Base-by-base conservation (phyloP, 2,329 filamentous ascomycete species). In the Penicillium freii region DNA sequence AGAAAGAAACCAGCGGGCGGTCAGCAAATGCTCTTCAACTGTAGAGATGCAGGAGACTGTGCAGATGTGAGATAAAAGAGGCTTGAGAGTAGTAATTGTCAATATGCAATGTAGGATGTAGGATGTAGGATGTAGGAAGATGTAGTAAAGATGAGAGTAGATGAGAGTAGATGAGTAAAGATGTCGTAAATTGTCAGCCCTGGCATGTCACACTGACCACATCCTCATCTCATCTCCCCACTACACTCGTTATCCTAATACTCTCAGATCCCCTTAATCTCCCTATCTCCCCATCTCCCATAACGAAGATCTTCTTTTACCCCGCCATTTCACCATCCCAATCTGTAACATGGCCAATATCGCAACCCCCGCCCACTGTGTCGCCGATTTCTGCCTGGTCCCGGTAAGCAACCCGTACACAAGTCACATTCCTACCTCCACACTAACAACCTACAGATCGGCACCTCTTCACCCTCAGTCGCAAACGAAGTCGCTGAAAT, bases 311-410 rank as follows among this genome's bases (percentile, higher is more conserved):
- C 5, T 7, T 25, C 3, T 29, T 13, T 11, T 46, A 39, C 38
- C 29, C 51, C 49, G 29, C 44, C 49, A 33, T 34, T 10, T 51
- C 27, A 31, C 47, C 15, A 27, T 15, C 34, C 9, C 34, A 38
- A 31, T 19, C 21, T 17, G 27, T 45, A 56, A 27, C 25, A 70
- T 69, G 67, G 57, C 62, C 11, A 65, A 64, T 7, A 70, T 76
- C 48, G 69, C 72, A 40, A 93, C 91, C 1, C 92, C 92, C 4
- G 79, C 84, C 55, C 79, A 86, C 56, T 95, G 91, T 76, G 91
- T 88, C 54, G 92, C 89, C 57, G 92, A 97, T 77, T 96, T 97
- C 73, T 97, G 92, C 75, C 81, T 97, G 64, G 88, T 97, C 60
- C 92, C 92, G 2, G 87, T 90, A 70, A 59, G 84, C 43, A 31